Percentiles rank a stretch among this genome's conserved stretches.
Conservation (phyloP, 176 grass and related monocot genomes). For the Rhipidocladum racemiflorum region DNA sequence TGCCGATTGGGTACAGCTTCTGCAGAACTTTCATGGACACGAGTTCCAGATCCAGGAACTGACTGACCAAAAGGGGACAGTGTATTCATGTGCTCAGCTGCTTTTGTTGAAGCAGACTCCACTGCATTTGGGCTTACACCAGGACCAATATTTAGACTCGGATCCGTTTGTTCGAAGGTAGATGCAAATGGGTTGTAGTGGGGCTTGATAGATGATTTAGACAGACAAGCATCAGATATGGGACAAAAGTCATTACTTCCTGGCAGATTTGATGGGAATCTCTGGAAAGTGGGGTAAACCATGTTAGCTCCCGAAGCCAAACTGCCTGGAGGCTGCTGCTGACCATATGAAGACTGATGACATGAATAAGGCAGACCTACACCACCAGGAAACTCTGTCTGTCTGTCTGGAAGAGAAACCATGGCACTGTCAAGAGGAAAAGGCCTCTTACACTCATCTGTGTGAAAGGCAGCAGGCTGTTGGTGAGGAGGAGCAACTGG, state of each 20-base stretch:
- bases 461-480: slow-evolving; percentile 34
- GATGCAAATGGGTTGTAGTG: slow-evolving; percentile 97
- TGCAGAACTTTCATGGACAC: slow-evolving; percentile 47
- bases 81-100: slow-evolving; percentile 30
- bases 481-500: slow-evolving; percentile 38
- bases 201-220: slow-evolving; percentile 74
- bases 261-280: slow-evolving; percentile 42
- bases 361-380: slow-evolving; percentile 47
- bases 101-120: slow-evolving; percentile 47
- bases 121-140: slow-evolving; percentile 37
- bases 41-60: slow-evolving; percentile 46
- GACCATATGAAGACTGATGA: slow-evolving; percentile 47
- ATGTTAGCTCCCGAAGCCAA: slow-evolving; percentile 54
- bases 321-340: slow-evolving; percentile 47
- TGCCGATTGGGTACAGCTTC: slow-evolving; percentile 33
- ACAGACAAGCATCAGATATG: slow-evolving; percentile 44
- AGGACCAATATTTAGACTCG: slow-evolving; percentile 39
- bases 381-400: slow-evolving; percentile 41
- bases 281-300: slow-evolving; percentile 45
- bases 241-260: slow-evolving; percentile 45
- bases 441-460: slow-evolving; percentile 32
- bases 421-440: slow-evolving; percentile 43
- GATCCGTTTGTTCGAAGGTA: slow-evolving; percentile 83
- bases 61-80: slow-evolving; percentile 35
- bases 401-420: slow-evolving; percentile 33